These are phyloP conservation scores for Lyophyllum atratum DNA, from an alignment of 768 basidiomycete genomes.

Conservation along the genomic window DNA sequence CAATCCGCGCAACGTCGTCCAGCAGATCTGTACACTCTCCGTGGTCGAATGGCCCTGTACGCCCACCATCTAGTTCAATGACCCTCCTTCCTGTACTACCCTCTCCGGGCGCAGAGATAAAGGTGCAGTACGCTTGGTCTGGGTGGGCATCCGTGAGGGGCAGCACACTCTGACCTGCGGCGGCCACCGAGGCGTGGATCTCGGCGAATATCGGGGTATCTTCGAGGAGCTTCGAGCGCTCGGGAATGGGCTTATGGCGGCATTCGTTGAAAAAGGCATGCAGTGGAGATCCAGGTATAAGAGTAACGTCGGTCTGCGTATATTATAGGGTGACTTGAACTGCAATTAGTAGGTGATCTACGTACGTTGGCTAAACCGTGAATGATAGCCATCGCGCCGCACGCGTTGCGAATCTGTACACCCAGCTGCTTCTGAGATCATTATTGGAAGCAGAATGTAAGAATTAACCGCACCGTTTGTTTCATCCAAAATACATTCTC, in stretches of 20 bases:
- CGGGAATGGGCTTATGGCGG: neutral
- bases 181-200: slow-evolving; percentile 5
- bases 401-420: slow-evolving; percentile 1
- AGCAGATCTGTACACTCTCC: slow-evolving; percentile 5
- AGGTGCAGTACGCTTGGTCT: slow-evolving; percentile 4
- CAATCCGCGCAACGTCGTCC: neutral
- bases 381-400: slow-evolving; percentile 8
- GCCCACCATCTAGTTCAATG: slow-evolving; percentile 1
- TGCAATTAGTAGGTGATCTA: neutral
- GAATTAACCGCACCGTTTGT: neutral
- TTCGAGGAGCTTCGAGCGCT: slow-evolving; percentile 1
- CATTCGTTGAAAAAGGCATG: neutral
- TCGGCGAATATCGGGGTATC: neutral
- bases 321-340: neutral
- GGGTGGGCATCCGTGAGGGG: neutral
- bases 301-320: neutral
- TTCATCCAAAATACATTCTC: slow-evolving; percentile 8
- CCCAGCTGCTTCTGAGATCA: neutral
- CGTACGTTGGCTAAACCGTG: slow-evolving; percentile 6
- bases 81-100: slow-evolving; percentile 1
- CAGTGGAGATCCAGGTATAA: neutral
- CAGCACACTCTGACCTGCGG: neutral
- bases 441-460: neutral
- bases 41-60: neutral
- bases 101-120: slow-evolving; percentile 5